Evolutionary conservation across 2,329 filamentous ascomycete species (phyloP).

Genomic region (Nothophoma quercina): DNA sequence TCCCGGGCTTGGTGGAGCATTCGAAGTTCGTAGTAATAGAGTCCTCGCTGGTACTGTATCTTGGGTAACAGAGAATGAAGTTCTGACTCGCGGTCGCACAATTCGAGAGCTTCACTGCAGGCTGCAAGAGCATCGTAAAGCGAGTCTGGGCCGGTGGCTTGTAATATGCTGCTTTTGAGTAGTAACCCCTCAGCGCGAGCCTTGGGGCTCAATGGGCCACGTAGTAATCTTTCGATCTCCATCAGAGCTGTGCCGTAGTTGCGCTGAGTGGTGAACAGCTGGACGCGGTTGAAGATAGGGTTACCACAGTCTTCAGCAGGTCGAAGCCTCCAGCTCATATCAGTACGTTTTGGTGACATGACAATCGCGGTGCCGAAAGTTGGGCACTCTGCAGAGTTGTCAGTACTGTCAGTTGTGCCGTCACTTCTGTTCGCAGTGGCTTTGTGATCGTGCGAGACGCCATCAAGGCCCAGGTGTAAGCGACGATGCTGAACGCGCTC

Average conservation of each 20-base stretch:
- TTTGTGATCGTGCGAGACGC: not conserved
- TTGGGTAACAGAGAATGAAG: conserved; percentile 31
- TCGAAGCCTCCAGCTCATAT: conserved; percentile 8
- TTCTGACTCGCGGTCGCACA: conserved; percentile 33
- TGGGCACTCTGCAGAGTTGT: not conserved
- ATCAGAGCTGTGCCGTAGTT: conserved; percentile 35
- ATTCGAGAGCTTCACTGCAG: conserved; percentile 42
- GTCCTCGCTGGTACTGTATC: conserved; percentile 37
- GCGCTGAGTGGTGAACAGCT: conserved; percentile 24
- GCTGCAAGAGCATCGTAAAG: conserved; percentile 40
- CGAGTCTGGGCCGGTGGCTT: conserved; percentile 31
- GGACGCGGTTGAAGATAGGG: conserved; percentile 27
- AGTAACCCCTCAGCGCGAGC: conserved; percentile 39
- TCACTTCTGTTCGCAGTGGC: conserved; percentile 1
- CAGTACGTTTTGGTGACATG: conserved; percentile 4
- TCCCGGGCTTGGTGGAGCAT: conserved; percentile 33
- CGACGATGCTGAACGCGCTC: conserved; percentile 30
- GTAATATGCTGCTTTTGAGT: conserved; percentile 39
- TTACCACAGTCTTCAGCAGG: conserved; percentile 17
- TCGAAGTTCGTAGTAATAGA: conserved; percentile 34
- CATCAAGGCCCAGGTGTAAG: conserved; percentile 8
- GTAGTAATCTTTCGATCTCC: conserved; percentile 36
- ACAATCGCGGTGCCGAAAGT: conserved; percentile 27
- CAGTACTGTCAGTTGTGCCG: conserved; percentile 13
- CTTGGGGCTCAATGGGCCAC: conserved; percentile 33